Base-by-base conservation (phyloP, 306 rosid genomes). In the Sindora glabra region DNA sequence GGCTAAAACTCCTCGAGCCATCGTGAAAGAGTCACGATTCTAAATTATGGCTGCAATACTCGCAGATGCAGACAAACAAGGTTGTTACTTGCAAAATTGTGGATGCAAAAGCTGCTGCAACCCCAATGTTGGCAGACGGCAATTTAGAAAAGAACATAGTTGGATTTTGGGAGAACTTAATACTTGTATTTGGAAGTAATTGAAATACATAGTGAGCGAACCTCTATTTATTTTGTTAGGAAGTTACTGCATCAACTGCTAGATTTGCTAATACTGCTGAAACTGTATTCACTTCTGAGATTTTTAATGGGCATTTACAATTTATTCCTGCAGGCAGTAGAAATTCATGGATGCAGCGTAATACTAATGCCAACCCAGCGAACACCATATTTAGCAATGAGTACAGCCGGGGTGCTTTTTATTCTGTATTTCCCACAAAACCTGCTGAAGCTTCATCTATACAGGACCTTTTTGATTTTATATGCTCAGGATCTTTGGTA, bases 401-500 rank as follows among this genome's bases (percentile, higher is more conserved):
- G 42, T 56, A 52, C 62, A 59, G 48, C 37, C 62, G 19, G 59
- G 73, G 84, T 49, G 69, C 76, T 51, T 6, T 78, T 42, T 36
- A 59, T 77, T 84, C 82, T 10, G 70, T 67, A 32, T 76, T 79
- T 49, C 96, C 94, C 5, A 7, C 76, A 55, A 63, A 81, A 68
- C 77, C 76, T 33, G 96, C 99, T 2, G 74, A 83, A 77, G 85
- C 86, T 49, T 78, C 90, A 64, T 73, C 81, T 41, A 83, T 92
- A 69, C 69, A 81, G 72, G 89, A 89, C 59, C 89, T 92, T 69
- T 89, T 46, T 33, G 83, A 72, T 5, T 83, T 89, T 72, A 92
- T 92, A 72, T 86, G 95, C 79, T 81, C 89, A 6, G 95, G 96
- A 70, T 90, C 94, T 50, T 68, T 92, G 71, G 9, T 89, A 24